phyloP scores from a whole-genome alignment of 2,329 filamentous ascomycete genomes.

The Cordyceps tenuipes region DNA sequence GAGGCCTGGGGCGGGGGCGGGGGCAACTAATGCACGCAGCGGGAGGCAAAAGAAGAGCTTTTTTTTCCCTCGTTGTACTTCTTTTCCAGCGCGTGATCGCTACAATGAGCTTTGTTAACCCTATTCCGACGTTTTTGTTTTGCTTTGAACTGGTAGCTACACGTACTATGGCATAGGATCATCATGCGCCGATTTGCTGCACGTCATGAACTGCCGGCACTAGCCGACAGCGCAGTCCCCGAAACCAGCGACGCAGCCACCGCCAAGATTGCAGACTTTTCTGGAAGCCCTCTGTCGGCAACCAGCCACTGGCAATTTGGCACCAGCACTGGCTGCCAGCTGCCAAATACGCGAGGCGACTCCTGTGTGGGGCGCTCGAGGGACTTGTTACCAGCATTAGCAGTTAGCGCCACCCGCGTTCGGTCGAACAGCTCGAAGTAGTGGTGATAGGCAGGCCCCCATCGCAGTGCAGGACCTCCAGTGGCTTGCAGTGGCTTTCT shows the following conservation, averaged over 20 bases:
- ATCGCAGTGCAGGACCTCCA: background rate
- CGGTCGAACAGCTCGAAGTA: conserved; percentile 7
- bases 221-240: too few relatives aligned
- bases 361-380: background rate
- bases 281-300: background rate
- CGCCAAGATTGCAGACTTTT: background rate
- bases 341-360: background rate
- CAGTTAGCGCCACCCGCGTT: conserved; percentile 3
- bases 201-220: too few relatives aligned
- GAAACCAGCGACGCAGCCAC: background rate
- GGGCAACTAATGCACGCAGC: conserved; percentile 1
- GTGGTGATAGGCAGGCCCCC: background rate
- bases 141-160: too few relatives aligned
- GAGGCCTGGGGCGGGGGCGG: background rate
- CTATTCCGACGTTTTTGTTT: too few relatives aligned
- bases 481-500: background rate
- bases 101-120: background rate
- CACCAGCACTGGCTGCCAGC: background rate
- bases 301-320: background rate
- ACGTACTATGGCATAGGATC: too few relatives aligned
- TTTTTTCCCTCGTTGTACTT: background rate
- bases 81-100: background rate
- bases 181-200: too few relatives aligned
- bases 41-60: background rate
- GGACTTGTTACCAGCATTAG: background rate